Base-by-base conservation (phyloP, 1,139 yeast species). In the Pichia sorboxylosa region DNA sequence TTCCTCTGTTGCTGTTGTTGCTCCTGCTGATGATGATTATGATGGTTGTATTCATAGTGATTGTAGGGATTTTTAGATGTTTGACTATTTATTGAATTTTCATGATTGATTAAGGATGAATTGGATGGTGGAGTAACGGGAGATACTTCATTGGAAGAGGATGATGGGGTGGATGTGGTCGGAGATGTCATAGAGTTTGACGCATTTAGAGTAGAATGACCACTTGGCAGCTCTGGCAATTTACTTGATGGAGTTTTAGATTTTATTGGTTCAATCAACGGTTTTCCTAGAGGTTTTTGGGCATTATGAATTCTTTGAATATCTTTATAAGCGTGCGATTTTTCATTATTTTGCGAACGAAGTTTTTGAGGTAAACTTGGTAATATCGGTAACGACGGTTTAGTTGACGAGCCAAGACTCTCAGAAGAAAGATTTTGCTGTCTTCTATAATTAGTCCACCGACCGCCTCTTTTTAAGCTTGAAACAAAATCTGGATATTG, bases 161-260 rank as follows among this genome's bases (percentile, higher is more conserved):
- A 11, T 22, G 34, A 5, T 18, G 31, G 17, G 26, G 29, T 23
- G 30, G 37, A 6, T 25, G 20, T 11, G 20, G 14, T 18, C 30
- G 25, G 17, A 31, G 32, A 9, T 30, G 24, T 24, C 27, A 27
- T 17, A 35, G 45, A 14, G 35, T 39, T 18, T 22, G 44, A 28
- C 30, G 36, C 18, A 31, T 35, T 39, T 9, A 21, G 18, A 18
- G 26, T 39, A 29, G 37, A 10, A 14, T 31, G 29, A n/a, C n/a
- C n/a, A n/a, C n/a, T n/a, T 11, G 45, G 45, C 14, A 40, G 16
- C 24, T 37, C 44, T 4, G 45, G 45, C 15, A 41, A 22, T 19
- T 34, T 35, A 24, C 43, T 40, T 3, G 38, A 33, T 8, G 45
- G 45, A 8, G 42, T 29, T 18, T 28, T 26, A 3, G 29, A 27